These are phyloP conservation scores for Rhizopogon salebrosus DNA, from an alignment of 768 basidiomycete genomes.

Conservation along the genomic window DNA sequence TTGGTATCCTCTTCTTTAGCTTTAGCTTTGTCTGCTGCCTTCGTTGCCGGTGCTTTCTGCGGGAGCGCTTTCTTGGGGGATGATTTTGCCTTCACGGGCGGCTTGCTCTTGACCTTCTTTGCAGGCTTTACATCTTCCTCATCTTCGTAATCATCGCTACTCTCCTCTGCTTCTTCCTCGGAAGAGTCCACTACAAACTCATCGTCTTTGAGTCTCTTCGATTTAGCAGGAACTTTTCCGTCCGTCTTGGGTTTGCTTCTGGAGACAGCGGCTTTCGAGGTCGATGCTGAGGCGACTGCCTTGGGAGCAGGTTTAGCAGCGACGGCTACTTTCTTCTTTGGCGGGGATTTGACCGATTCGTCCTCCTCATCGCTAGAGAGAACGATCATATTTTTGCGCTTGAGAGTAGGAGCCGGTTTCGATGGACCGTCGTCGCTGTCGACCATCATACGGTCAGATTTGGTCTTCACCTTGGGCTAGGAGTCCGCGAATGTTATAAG, in stretches of 20 bases:
- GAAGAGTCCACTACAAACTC: conserved; percentile 27
- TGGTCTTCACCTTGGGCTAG: conserved; percentile 4
- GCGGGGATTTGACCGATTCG: conserved; percentile 27
- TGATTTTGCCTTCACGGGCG: conserved; percentile 7
- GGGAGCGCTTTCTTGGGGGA: conserved; percentile 14
- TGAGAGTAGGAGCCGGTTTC: conserved; percentile 13
- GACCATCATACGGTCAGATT: conserved; percentile 16
- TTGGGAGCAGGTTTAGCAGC: conserved; percentile 4
- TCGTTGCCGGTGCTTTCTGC: conserved; percentile 9
- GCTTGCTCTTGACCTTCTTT: conserved; percentile 9
- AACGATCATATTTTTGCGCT: conserved; percentile 28
- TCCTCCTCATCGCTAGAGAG: conserved; percentile 37
- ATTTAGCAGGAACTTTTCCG: background rate
- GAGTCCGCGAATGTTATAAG: background rate
- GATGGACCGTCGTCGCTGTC: conserved; percentile 21
- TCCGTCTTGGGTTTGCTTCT: background rate
- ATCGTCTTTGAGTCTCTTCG: conserved; percentile 19
- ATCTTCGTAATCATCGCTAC: conserved; percentile 12
- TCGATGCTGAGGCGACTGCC: background rate
- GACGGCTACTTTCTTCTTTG: conserved; percentile 36
- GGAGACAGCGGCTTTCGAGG: background rate
- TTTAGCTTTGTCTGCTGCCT: conserved; percentile 13
- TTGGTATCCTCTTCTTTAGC: conserved; percentile 2
- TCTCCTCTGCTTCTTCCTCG: conserved; percentile 23
- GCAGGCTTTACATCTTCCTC: conserved; percentile 2